Conservation (phyloP, 83 land plant species). For the Thuja plicata region DNA sequence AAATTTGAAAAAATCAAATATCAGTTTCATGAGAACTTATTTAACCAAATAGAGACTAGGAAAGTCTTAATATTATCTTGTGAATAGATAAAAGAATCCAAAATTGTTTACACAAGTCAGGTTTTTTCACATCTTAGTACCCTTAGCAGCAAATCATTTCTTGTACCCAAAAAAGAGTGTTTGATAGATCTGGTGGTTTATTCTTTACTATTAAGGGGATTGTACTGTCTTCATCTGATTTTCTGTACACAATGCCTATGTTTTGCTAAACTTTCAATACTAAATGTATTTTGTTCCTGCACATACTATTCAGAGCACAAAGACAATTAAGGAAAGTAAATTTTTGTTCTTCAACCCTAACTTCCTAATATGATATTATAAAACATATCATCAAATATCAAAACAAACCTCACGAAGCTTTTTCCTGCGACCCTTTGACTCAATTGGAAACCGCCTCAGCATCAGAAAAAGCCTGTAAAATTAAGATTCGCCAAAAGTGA, state of each 20-base stretch:
- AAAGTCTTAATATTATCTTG: background rate
- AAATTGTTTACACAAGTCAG: background rate
- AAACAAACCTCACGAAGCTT: constrained; percentile 80
- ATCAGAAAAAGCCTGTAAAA: constrained; percentile 74
- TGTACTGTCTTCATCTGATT: background rate
- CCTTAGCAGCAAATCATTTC: background rate
- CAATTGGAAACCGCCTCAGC: constrained; percentile 93
- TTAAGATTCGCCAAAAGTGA: background rate
- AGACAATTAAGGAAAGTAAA: background rate
- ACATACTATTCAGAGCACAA: background rate
- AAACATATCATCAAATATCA: background rate
- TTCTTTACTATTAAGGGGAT: background rate
- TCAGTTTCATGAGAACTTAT: background rate
- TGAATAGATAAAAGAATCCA: background rate
- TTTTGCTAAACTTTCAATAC: background rate
- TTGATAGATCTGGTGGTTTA: background rate
- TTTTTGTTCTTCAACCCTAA: background rate
- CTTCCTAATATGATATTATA: background rate
- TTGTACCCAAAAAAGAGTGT: background rate
- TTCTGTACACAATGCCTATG: background rate
- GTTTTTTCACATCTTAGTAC: background rate
- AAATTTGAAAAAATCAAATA: background rate
- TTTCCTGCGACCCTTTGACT: constrained; percentile 90
- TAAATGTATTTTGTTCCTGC: background rate
- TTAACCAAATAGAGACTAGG: background rate